Base-by-base conservation (phyloP, 345 rosid species). In the Chamaenerion angustifolium region DNA sequence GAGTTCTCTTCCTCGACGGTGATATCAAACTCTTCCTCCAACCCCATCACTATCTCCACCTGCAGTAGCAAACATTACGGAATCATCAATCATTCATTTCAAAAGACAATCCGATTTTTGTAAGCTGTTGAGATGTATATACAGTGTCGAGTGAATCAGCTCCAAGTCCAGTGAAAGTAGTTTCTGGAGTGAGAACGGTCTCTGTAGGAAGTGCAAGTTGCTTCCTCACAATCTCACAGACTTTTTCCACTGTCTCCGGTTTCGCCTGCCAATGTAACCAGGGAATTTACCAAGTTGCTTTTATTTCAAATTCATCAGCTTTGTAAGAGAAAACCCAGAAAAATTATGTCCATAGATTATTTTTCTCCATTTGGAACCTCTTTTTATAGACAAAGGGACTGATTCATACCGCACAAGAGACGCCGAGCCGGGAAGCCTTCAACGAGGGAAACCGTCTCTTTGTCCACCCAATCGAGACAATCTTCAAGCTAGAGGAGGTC, bases 71-170 rank as follows among this genome's bases (percentile, higher is more conserved):
- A 10, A 43, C 25, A 21, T 21, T 21, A n/a, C n/a, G n/a, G n/a
- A n/a, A n/a, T 21, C 4, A 21, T 1, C 25, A 21, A 4, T 23
- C 21, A n/a, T 1, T 23, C 4, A 14, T 4, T 17, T 27, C 43
- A 8, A 14, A 0, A 0, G 14, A 49, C 10, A 10, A 27, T 12
- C 40, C 7, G 23, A 13, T 18, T 16, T 3, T 8, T 16, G 15
- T 14, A 11, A 37, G 15, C 6, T 48, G n/a, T 5, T 11, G 46
- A 54, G n/a, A n/a, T 14, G 45, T 5, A 44, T 15, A 15, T 73
- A 88, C 97, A 13, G 95, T 85, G 56, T 88, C 95, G n/a, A 88
- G 95, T 17, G 97, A 85, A 67, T 88, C 97, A 2, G 95, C 97
- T 17, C 95, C 97, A 14, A 85, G 85, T 12, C 70, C 65, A 27